Evolutionary conservation across 2,329 filamentous ascomycete species (phyloP), one percentile per base, ranked within the genome.

Genomic region (Colletotrichum truncatum): DNA sequence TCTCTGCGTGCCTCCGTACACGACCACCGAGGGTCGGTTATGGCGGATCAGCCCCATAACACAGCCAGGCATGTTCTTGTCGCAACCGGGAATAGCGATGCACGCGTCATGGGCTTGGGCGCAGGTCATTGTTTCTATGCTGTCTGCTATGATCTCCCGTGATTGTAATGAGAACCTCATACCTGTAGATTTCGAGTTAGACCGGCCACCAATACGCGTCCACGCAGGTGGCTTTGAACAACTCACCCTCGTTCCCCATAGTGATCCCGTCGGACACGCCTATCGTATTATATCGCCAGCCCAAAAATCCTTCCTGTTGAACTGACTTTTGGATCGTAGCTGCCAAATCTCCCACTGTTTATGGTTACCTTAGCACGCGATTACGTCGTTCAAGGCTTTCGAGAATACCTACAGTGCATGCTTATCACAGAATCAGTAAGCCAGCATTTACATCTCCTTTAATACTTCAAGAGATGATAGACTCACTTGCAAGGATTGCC

Each of bases 11-110:
- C 95, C 95, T 51, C 95, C 95, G 76, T 98, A 98, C 64, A 98
- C 91, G 94, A 98, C 97, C 74, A 98, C 83, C 43, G 93, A 96
- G 4, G 95, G 95, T 9, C 95, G 87, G 78, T 98, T 98, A 79
- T 97, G 93, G 59, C 95, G 88, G n/a, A 93, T 93, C 74, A 96
- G 94, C 0, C 92, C 94, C 90, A 97, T 97, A 67, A 96, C 84
- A 14, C 93, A 91, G 69, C 94, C 94, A 0, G 94, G 94, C 95
- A 98, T 98, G 78, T 98, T 98, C 87, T 98, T 98, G 82, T 98
- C 94, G 77, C 94, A 98, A 9, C 94, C 94, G 0, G 95, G 94
- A 70, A 98, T 95, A 25, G 93, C 90, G 76, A 98, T 94, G 77
- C 94, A 97, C 63, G 94, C 95, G 76, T 98, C 95, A 78, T 98